Evolutionary conservation across 495 filamentous ascomycete species (phyloP), one percentile per base, ranked within the genome.

Genomic region (Baudoinia panamericana): DNA sequence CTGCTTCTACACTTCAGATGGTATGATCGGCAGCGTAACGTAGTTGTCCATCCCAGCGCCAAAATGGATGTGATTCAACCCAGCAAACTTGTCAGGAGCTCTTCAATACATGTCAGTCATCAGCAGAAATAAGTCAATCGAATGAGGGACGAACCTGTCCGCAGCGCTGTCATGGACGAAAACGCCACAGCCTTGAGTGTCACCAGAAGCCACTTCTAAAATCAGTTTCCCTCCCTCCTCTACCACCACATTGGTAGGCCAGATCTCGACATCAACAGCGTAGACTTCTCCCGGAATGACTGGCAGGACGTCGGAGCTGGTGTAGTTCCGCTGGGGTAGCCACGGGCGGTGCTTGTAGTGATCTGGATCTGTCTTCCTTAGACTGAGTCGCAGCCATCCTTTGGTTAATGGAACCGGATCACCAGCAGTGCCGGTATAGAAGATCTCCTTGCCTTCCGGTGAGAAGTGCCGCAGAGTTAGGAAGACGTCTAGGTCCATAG

Each of bases 191-290:
- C 74, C 75, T 40, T 77, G 71, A 4, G 75, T 78, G 59, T 80
- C 75, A 0, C 69, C 71, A 44, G 59, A 63, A 1, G 61, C 41
- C 3, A 79, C 62, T 50, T 81, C 73, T n/a, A 81, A 57, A 12
- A 73, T 59, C 21, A 78, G 46, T 44, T 57, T 63, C 0, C 61
- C 64, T 0, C 72, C 71, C 27, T 61, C 56, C 31, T 65, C 65
- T 7, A 76, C 65, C 3, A 81, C 64, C 0, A 77, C 71, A 52
- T 77, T 77, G 0, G 73, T 80, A n/a, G 76, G 76, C 76, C 76
- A 80, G 2, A 80, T 52, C 59, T 81, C 76, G 9, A 81, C 63
- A 47, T 78, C 75, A 0, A 81, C 73, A 0, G 50, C 51, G 42
- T 81, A 80, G 4, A 79, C 64, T 43, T 72, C 65, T 0, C 66